Base-by-base conservation (phyloP, 2,329 filamentous ascomycete genomes). In the Fusarium mangiferae region DNA sequence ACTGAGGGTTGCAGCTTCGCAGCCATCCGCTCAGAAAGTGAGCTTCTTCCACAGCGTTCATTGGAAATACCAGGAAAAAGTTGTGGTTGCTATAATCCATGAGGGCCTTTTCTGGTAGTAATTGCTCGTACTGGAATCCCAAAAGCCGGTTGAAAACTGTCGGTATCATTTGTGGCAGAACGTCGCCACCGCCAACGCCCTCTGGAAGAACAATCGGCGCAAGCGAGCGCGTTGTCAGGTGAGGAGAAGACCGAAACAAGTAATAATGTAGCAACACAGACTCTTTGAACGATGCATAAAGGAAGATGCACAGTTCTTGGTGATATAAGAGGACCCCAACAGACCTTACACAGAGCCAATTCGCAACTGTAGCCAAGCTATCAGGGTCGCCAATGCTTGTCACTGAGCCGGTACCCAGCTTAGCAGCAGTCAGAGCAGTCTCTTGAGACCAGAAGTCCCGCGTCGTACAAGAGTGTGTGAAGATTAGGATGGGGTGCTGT, bases 51-150 rank as follows among this genome's bases (percentile, higher is more conserved):
- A 72, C 64, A 35, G 80, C 80, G 5, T 82, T 80, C 0, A 76
- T 73, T 2, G 88, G 87, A 56, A 90, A 90, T 5, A 85, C 80
- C 3, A 90, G 76, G 68, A 85, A 90, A 71, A 89, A 86, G 30
- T 58, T 54, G 35, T 71, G 75, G 7, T 79, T 74, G 33, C 72
- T 76, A 13, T 69, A 65, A 17, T 59, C 71, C 26, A 68, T 59
- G 35, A 68, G 52, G 51, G 33, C 59, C 33, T 20, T 62, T 44
- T 67, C 48, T 38, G 80, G 76, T 30, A 81, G 58, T 3, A 84
- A 78, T 14, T 74, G 66, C 17, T 80, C 68, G 51, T 83, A 84
- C 18, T 80, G 78, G 24, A 83, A 74, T 6, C 75, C 78, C 17
- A 84, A 74, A 22, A 83, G 54, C 17, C 75, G 61, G n/a, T 79